phyloP scores from a whole-genome alignment of 2,329 filamentous ascomycete species.

The Fusarium piperis region DNA sequence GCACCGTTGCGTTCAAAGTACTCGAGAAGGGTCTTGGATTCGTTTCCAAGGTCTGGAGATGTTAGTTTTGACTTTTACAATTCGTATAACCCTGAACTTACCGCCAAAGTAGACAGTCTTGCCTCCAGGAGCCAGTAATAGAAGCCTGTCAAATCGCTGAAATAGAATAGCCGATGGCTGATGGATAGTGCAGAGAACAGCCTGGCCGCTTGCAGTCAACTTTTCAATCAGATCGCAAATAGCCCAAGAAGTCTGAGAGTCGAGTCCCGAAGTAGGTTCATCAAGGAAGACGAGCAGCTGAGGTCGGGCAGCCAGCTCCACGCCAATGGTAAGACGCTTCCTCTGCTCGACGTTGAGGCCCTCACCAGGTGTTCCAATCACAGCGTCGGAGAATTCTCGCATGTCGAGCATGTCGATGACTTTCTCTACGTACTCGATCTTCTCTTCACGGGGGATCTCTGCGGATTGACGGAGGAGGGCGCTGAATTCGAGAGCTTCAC shows the following conservation, averaged over 20 bases:
- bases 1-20: slow-evolving; percentile 73
- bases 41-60: slow-evolving; percentile 43
- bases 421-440: slow-evolving; percentile 44
- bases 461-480: slow-evolving; percentile 74
- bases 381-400: slow-evolving; percentile 74
- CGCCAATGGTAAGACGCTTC: slow-evolving; percentile 76
- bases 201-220: slow-evolving; percentile 58
- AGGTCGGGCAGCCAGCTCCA: slow-evolving; percentile 79
- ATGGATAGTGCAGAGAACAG: slow-evolving; percentile 58
- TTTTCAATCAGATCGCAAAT: slow-evolving; percentile 78
- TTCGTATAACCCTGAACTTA: slow-evolving; percentile 36
- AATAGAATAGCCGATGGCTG: slow-evolving; percentile 58
- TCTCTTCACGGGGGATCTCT: slow-evolving; percentile 53
- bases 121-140: slow-evolving; percentile 65
- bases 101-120: slow-evolving; percentile 70
- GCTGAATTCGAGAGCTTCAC: slow-evolving; percentile 62
- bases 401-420: slow-evolving; percentile 50
- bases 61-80: neutral
- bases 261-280: slow-evolving; percentile 80
- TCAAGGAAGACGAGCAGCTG: slow-evolving; percentile 79
- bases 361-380: slow-evolving; percentile 65
- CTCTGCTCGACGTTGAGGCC: slow-evolving; percentile 55
- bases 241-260: slow-evolving; percentile 79
- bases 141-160: slow-evolving; percentile 61
- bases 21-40: slow-evolving; percentile 58